phyloP scores from a whole-genome alignment of 2,329 filamentous ascomycete species.

The Exophiala calicioides region DNA sequence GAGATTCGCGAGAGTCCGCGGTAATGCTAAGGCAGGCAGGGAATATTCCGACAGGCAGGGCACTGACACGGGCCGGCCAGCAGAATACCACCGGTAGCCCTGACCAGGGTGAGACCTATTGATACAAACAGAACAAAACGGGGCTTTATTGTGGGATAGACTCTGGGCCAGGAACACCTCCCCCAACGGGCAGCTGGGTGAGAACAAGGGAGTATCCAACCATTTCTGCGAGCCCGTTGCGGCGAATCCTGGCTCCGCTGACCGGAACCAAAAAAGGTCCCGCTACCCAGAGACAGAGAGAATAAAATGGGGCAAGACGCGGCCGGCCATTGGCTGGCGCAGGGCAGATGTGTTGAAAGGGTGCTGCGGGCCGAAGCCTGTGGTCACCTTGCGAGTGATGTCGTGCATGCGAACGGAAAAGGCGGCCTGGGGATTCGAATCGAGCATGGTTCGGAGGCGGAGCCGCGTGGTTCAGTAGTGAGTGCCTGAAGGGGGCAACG shows the following conservation, averaged over 20 bases:
- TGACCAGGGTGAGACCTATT: background rate
- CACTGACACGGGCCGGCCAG: background rate
- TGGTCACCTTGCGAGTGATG: conserved; percentile 26
- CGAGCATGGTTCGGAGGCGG: conserved; percentile 15
- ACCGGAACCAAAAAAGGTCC: conserved; percentile 3
- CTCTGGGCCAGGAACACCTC: background rate
- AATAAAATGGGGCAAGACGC: conserved; percentile 2
- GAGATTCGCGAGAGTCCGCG: conserved; percentile 9
- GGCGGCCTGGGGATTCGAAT: conserved; percentile 11
- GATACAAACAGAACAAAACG: background rate
- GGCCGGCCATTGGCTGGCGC: conserved; percentile 7
- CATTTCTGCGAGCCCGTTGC: background rate
- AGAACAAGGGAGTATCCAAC: conserved; percentile 12
- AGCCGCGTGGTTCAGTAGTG: conserved; percentile 18
- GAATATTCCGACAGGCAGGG: conserved; percentile 25
- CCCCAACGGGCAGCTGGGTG: background rate
- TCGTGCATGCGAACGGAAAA: conserved; percentile 21
- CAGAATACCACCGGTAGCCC: too few relatives aligned
- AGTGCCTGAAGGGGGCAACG: too few relatives aligned
- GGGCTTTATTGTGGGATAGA: conserved; percentile 10
- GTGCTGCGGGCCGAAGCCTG: conserved; percentile 21
- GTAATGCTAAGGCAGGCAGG: conserved; percentile 12
- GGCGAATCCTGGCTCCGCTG: conserved; percentile 6
- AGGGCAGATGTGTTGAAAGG: conserved; percentile 5
- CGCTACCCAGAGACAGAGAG: background rate